phyloP scores from a whole-genome alignment of 2,329 filamentous ascomycete species.

The Lachnellula cervina region DNA sequence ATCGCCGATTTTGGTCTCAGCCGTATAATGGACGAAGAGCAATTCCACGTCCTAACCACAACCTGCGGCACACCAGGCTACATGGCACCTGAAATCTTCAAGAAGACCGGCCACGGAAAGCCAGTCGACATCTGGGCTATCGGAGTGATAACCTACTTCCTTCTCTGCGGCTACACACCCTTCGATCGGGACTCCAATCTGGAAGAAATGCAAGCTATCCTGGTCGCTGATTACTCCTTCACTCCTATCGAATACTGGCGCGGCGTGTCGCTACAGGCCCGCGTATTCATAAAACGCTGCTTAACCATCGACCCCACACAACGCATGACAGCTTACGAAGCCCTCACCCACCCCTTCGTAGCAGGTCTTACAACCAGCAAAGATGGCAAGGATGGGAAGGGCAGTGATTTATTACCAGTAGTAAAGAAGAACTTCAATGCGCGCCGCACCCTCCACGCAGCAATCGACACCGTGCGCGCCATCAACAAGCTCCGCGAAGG shows the following conservation, averaged over 20 bases:
- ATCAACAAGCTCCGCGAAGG: constrained; percentile 67
- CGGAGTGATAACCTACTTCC: constrained; percentile 97
- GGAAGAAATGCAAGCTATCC: constrained; percentile 98
- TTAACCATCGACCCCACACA: constrained; percentile 82
- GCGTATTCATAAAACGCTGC: constrained; percentile 89
- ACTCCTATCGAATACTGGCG: constrained; percentile 95
- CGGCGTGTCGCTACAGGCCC: constrained; percentile 76
- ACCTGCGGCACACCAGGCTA: constrained; percentile 97
- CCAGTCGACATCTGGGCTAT: constrained; percentile 98
- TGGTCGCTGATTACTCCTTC: constrained; percentile 94
- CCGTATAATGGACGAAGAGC: constrained; percentile 97
- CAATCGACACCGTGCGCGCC: constrained; percentile 65
- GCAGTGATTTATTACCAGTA: constrained; percentile 60
- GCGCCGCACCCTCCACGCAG: constrained; percentile 61
- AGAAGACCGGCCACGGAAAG: constrained; percentile 96
- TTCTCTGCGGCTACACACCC: constrained; percentile 95
- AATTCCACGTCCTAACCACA: constrained; percentile 95
- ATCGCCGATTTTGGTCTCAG: constrained; percentile 97
- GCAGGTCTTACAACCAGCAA: constrained; percentile 43
- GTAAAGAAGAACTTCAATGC: constrained; percentile 75
- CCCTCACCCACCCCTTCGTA: constrained; percentile 62
- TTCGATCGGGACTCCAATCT: constrained; percentile 97
- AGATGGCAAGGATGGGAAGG: constrained; percentile 39
- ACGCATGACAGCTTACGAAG: constrained; percentile 87
- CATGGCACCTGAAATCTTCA: constrained; percentile 99